Conservation (phyloP, 2,329 filamentous ascomycete genomes). For the Nothophaeocryptopus gaeumannii region DNA sequence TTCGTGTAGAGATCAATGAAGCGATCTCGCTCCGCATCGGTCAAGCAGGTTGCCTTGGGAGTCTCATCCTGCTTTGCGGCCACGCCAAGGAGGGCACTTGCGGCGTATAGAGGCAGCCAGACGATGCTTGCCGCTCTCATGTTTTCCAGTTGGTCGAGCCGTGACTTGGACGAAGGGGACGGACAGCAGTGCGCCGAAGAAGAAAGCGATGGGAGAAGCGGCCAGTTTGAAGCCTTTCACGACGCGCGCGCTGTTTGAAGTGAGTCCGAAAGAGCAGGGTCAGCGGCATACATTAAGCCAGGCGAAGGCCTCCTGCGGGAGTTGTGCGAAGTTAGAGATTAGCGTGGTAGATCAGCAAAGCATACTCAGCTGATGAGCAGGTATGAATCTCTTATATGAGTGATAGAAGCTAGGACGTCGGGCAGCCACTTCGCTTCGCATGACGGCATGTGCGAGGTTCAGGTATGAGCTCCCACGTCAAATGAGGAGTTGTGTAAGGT, state of each 20-base stretch:
- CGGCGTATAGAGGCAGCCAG: conserved; percentile 7
- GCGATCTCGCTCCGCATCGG: conserved; percentile 5
- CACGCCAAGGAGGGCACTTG: conserved; percentile 6
- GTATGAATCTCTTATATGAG: no score
- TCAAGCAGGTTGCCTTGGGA: conserved; percentile 5
- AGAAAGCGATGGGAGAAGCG: conserved; percentile 12
- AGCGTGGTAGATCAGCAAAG: no score
- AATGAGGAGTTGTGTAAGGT: no score
- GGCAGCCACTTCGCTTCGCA: no score
- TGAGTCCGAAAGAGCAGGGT: no score
- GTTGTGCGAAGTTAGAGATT: no score
- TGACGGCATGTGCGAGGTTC: no score
- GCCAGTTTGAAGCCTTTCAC: background rate
- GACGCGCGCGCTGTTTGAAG: background rate
- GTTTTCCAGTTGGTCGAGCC: background rate
- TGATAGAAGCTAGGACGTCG: no score
- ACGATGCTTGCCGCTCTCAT: conserved; percentile 2
- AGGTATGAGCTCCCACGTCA: no score
- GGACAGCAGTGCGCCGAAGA: conserved; percentile 11
- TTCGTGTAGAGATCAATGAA: conserved; percentile 5
- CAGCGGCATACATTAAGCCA: no score
- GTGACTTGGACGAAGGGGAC: conserved; percentile 14
- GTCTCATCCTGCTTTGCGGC: conserved; percentile 7
- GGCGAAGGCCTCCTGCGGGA: no score
- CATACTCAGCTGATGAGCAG: no score